Conservation (phyloP, 139 green algal genomes). For the Yamagishiella unicocca region DNA sequence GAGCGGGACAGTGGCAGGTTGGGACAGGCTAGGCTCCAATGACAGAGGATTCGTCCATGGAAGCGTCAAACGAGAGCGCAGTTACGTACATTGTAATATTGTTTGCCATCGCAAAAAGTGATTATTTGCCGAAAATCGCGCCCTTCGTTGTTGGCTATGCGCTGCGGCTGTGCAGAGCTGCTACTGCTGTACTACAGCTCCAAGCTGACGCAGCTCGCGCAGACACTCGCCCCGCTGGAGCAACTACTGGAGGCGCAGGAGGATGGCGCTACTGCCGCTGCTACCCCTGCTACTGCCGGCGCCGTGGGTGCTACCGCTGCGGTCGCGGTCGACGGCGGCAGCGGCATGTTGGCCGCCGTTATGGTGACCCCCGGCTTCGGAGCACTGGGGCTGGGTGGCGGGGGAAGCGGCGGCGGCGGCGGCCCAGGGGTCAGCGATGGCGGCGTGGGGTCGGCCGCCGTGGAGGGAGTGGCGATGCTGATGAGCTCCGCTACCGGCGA, state of each 20-base stretch:
- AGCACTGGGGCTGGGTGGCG: not conserved
- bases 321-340: constrained; percentile 10
- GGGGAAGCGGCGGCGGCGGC: not conserved
- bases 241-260: constrained; percentile 19
- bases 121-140: too few species aligned
- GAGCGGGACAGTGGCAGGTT: too few species aligned
- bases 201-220: constrained; percentile 61
- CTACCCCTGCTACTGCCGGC: not conserved
- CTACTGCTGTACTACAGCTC: constrained; percentile 56
- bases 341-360: not conserved
- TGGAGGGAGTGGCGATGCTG: constrained; percentile 37
- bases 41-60: too few species aligned
- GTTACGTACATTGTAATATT: too few species aligned
- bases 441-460: constrained; percentile 19
- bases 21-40: too few species aligned
- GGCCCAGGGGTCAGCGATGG: constrained; percentile 8
- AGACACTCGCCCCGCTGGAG: constrained; percentile 36
- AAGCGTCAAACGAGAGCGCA: too few species aligned
- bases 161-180: constrained; percentile 45
- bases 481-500: not conserved
- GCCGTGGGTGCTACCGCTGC: not conserved
- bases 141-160: not conserved
- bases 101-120: too few species aligned
- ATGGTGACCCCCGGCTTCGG: not conserved
- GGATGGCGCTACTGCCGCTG: constrained; percentile 5